Base-by-base conservation (phyloP, 1,284 basidiomycete genomes). In the Ceratobasidium sp. region DNA sequence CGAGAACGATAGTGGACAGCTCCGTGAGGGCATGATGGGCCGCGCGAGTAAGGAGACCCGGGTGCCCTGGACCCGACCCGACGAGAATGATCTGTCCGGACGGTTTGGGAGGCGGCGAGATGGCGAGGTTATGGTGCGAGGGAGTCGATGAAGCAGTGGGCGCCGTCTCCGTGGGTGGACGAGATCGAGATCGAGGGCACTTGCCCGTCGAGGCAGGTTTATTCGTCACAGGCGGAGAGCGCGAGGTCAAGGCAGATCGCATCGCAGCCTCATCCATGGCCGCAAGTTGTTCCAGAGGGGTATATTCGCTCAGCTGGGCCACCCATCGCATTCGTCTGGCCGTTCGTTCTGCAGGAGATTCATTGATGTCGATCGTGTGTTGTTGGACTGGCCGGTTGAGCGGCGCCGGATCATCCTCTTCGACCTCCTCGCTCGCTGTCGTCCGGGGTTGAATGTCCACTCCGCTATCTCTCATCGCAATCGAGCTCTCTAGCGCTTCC, bases 31-130 rank as follows among this genome's bases (percentile, higher is more conserved):
- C 89, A 21, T 86, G 86, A 76, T 93, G 92, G 0, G 96, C 94
- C 0, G 96, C 92, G 8, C 94, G 83, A 0, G 97, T 98, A 57
- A 98, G 88, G 12, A 98, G 86, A 1, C 92, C 92, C 0, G 97
- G 95, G 77, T 97, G 96, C 3, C 97, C 97, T 0, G 97, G 95
- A 0, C 97, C 96, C 2, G 95, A 96, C 9, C 97, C 96, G 30
- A 97, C 90, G 5, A 99, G 89, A 64, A 95, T 85, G 72, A 97
- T 96, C 12, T 86, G 85, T 0, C 95, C 94, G 52, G 76, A 80
- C 4, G 50, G 67, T 3, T 74, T 65, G 6, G 73, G 32, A 14
- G 60, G 72, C 16, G 43, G 50, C 8, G 9, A 14, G 59, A 76
- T 48, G 41, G 43, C 58, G 67, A 12, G 77, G 75, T 3, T 75